Base-by-base conservation (phyloP, 2,329 filamentous ascomycete species). In the Arachnopeziza araneosa region DNA sequence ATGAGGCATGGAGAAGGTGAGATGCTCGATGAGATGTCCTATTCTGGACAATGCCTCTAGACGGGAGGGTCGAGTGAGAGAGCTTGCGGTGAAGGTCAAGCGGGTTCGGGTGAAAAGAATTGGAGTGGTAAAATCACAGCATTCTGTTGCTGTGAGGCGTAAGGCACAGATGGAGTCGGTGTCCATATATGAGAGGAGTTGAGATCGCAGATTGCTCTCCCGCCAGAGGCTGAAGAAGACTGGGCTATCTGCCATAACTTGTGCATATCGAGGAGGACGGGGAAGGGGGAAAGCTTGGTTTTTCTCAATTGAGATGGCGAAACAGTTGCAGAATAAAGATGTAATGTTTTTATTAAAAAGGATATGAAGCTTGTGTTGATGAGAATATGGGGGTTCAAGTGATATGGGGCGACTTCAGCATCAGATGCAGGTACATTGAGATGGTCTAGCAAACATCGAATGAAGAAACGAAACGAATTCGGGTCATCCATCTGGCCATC, bases 1-100 rank as follows among this genome's bases (percentile, higher is more conserved):
- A 75, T 96, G 91, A 26, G 90, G 83, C 66, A 96, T 83, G 71
- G 80, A 81, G 76, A 96, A 96, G 60, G 83, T 89, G 57, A 96
- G 79, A 61, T 87, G 87, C 74, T 90, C 86, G 68, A 96, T 83
- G 73, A 93, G 85, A 66, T 86, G 86, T 60, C 91, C 92, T 68
- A 96, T 86, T 62, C 89, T 82, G 61, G 86, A 83, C 60, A 96
- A 80, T 24, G 91, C 90, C 62, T 88, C 84, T 66, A 95, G 80
- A 22, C 89, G 83, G 64, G 84, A 82, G 36, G 87, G 84, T 68
- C 86, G 87, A 56, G 89, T 92, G 72, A 96, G 93, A 60, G 87
- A 87, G 69, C 82, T 88, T 55, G 90, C 78, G 30, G 84, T 83
- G 76, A 93, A 92, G 67, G 84, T 89, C 70, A 91, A 74, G 70